Conservation (phyloP, 768 basidiomycete species). For the Amanita phalloides region DNA sequence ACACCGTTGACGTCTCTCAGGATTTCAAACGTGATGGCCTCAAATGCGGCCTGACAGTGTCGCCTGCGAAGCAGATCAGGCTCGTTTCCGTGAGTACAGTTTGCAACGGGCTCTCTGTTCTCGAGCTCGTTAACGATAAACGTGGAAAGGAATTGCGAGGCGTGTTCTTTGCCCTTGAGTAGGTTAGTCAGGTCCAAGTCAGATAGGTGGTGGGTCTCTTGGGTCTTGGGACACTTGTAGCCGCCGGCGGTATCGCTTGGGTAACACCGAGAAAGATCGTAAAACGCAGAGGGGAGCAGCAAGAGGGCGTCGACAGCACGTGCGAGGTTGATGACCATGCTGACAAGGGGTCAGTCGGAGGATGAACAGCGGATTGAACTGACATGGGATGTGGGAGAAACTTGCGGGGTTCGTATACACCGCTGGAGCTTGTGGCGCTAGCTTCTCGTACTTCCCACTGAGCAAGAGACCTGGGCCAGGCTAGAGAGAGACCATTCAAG, state of each 20-base stretch:
- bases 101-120: constrained; percentile 39
- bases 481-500: constrained; percentile 35
- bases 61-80: constrained; percentile 33
- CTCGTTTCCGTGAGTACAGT: constrained; percentile 42
- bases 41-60: constrained; percentile 61
- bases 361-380: constrained; percentile 13
- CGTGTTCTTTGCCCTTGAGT: constrained; percentile 61
- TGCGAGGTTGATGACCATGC: constrained; percentile 50
- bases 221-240: constrained; percentile 25
- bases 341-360: not conserved
- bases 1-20: constrained; percentile 65
- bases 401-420: constrained; percentile 45
- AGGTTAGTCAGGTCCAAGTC: constrained; percentile 46
- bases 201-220: constrained; percentile 29
- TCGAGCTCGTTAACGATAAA: constrained; percentile 71
- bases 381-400: constrained; percentile 61
- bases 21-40: constrained; percentile 64
- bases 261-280: constrained; percentile 63
- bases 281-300: constrained; percentile 68
- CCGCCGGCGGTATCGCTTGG: constrained; percentile 54
- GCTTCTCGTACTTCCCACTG: constrained; percentile 63
- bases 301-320: constrained; percentile 41
- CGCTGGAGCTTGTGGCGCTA: constrained; percentile 35
- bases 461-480: constrained; percentile 53
- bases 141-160: constrained; percentile 64